Percentiles rank a stretch among this genome's conserved stretches.
phyloP scores from a whole-genome alignment of 2,329 filamentous ascomycete genomes.

The Tothia fuscella region DNA sequence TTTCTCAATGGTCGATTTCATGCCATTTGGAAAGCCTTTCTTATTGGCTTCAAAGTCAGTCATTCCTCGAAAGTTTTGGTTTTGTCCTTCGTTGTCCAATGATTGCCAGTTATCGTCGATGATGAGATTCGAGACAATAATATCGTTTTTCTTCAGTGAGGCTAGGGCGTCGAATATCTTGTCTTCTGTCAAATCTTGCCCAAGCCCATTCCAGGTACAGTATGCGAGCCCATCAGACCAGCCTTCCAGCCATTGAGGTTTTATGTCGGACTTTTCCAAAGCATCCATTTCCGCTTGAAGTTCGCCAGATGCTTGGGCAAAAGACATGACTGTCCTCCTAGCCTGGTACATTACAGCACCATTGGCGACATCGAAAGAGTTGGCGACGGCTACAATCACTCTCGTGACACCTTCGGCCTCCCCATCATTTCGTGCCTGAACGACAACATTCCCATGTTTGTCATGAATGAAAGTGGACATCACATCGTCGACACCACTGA shows the following conservation, averaged over 20 bases:
- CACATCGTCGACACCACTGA: constrained; percentile 63
- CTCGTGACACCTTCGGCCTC: constrained; percentile 41
- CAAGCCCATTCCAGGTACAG: constrained; percentile 93
- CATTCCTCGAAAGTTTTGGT: constrained; percentile 36
- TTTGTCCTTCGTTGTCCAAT: constrained; percentile 42
- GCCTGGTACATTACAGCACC: constrained; percentile 80
- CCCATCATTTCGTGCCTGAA: constrained; percentile 63
- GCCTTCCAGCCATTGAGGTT: constrained; percentile 60
- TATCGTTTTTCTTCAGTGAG: constrained; percentile 54
- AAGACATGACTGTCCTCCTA: constrained; percentile 46
- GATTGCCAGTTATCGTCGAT: constrained; percentile 97
- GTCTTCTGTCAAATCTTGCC: constrained; percentile 67
- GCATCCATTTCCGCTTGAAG: constrained; percentile 35
- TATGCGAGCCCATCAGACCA: constrained; percentile 93
- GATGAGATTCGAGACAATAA: constrained; percentile 74
- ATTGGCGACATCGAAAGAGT: constrained; percentile 62
- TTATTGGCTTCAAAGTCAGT: constrained; percentile 76
- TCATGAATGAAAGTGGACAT: constrained; percentile 57
- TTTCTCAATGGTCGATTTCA: constrained; percentile 56
- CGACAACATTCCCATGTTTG: constrained; percentile 50
- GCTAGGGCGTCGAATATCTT: constrained; percentile 69
- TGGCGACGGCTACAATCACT: constrained; percentile 59
- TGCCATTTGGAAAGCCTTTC: constrained; percentile 64
- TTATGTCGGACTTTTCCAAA: constrained; percentile 37
- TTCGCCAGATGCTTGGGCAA: constrained; percentile 33